Base-by-base conservation (phyloP, 495 filamentous ascomycete genomes). In the Lophiostoma macrostomum region DNA sequence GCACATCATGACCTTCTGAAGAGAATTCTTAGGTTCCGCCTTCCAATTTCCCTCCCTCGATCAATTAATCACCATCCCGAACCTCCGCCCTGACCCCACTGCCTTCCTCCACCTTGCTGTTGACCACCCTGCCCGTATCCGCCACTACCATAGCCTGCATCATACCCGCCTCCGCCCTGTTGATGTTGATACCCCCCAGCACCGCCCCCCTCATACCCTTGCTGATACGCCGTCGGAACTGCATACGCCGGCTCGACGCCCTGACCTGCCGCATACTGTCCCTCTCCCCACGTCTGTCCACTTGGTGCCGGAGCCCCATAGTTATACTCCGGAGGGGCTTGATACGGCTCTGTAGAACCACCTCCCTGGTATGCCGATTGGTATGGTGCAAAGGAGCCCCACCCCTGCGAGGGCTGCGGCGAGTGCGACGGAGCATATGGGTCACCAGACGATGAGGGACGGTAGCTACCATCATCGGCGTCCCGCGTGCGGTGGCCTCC, bases 221-320 rank as follows among this genome's bases (percentile, higher is more conserved):
- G 67, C 56, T 67, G 65, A 50, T 67, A 71, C 10, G 63, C 63
- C 25, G 67, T 68, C n/a, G 55, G 67, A 24, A 64, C 64, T 0
- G 66, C 36, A 58, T 65, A 63, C 10, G 48, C 46, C 48, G 23
- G 60, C 44, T 43, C 49, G n/a, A 18, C 43, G 36, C 50, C 48
- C 54, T 47, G 30, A 8, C 32, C 42, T 18, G 35, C 60, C 16
- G 47, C 4, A 35, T 63, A 67, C 19, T 62, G 47, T 14, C 60
- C 58, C 14, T 63, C 22, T 11, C 40, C 53, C 53, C 53, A 50
- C n/a, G 36, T n/a, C 38, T 50, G 32, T n/a, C 38, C 22, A 11
- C 34, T 23, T 10, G 47, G 43, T 27, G 41, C 41, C 2, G 47
- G 34, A 23, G 27, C 31, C n/a, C n/a, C n/a, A n/a, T n/a, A n/a